phyloP scores from a whole-genome alignment of 1,284 basidiomycete species.

The Pseudozyma thailandica region DNA sequence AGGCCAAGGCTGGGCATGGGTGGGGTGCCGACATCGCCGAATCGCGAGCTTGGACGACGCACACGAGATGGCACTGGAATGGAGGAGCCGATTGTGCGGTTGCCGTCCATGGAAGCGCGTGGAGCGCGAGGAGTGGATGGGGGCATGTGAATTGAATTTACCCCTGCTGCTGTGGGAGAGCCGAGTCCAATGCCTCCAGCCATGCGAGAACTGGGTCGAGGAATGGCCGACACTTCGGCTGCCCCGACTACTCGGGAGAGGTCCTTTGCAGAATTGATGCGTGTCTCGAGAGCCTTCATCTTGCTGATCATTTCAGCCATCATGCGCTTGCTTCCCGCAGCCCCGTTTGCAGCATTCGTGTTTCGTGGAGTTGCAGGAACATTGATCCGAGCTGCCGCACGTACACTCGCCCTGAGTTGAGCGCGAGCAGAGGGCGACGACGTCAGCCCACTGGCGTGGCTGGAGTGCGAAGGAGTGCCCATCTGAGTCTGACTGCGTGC shows the following conservation, averaged over 20 bases:
- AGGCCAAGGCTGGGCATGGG: conserved; percentile 40
- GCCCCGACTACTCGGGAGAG: conserved; percentile 30
- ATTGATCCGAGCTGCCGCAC: conserved; percentile 25
- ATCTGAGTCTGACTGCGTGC: conserved; percentile 19
- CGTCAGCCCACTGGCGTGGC: conserved; percentile 8
- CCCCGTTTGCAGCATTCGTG: neutral
- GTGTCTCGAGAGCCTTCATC: conserved; percentile 62
- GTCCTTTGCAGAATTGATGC: conserved; percentile 55
- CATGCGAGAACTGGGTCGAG: conserved; percentile 61
- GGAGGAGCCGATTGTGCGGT: conserved; percentile 48
- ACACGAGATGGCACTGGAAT: conserved; percentile 61
- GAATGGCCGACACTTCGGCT: conserved; percentile 56
- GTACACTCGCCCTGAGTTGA: conserved; percentile 30
- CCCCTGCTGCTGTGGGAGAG: conserved; percentile 18
- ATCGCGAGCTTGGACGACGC: conserved; percentile 45
- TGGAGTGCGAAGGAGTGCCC: conserved; percentile 21
- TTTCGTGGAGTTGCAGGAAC: conserved; percentile 21
- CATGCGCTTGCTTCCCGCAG: conserved; percentile 38
- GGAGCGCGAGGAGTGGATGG: conserved; percentile 39
- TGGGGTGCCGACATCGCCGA: conserved; percentile 40
- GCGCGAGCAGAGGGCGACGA: conserved; percentile 41
- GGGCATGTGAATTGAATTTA: conserved; percentile 22
- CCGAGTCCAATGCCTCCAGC: conserved; percentile 16
- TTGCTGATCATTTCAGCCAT: conserved; percentile 59
- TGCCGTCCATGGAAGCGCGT: conserved; percentile 36